phyloP scores from a whole-genome alignment of 2,329 filamentous ascomycete genomes.

The Chaetomium strumarium region DNA sequence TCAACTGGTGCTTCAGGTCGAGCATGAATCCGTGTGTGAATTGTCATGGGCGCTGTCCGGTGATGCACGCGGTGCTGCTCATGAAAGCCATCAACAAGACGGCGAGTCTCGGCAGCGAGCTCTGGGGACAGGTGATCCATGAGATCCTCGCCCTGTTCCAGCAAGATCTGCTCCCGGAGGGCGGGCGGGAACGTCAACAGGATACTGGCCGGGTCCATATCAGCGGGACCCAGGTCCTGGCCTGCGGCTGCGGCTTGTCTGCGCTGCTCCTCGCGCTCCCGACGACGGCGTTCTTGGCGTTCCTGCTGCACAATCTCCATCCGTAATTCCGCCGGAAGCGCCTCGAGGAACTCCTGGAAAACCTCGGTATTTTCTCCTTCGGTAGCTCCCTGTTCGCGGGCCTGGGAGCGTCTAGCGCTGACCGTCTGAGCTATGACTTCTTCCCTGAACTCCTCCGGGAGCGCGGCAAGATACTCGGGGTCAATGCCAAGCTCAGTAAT shows the following conservation, averaged over 20 bases:
- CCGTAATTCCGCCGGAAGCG: slow-evolving; percentile 82
- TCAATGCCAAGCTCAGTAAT: slow-evolving; percentile 95
- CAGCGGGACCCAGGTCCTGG: slow-evolving; percentile 45
- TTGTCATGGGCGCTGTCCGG: slow-evolving; percentile 23
- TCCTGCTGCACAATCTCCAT: slow-evolving; percentile 89
- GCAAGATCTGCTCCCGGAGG: slow-evolving; percentile 77
- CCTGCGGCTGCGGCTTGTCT: slow-evolving; percentile 56
- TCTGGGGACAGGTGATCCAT: slow-evolving; percentile 79
- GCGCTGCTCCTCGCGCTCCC: slow-evolving; percentile 75
- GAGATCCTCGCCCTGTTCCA: slow-evolving; percentile 87
- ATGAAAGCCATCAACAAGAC: slow-evolving; percentile 46
- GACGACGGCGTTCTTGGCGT: slow-evolving; percentile 77
- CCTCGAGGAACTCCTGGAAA: slow-evolving; percentile 89
- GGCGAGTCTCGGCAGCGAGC: slow-evolving; percentile 78
- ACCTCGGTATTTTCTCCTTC: slow-evolving; percentile 76
- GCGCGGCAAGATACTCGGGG: slow-evolving; percentile 85
- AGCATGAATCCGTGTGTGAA: slow-evolving; percentile 15
- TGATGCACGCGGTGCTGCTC: background rate
- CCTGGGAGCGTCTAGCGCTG: slow-evolving; percentile 73
- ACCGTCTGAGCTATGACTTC: slow-evolving; percentile 92
- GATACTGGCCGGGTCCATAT: slow-evolving; percentile 92
- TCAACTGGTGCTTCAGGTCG: slow-evolving; percentile 32
- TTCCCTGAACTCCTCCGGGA: slow-evolving; percentile 94
- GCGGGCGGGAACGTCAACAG: slow-evolving; percentile 81
- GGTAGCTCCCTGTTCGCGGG: slow-evolving; percentile 58